Conservation (phyloP, 2,329 filamentous ascomycete genomes). For the Cercospora berteroae region DNA sequence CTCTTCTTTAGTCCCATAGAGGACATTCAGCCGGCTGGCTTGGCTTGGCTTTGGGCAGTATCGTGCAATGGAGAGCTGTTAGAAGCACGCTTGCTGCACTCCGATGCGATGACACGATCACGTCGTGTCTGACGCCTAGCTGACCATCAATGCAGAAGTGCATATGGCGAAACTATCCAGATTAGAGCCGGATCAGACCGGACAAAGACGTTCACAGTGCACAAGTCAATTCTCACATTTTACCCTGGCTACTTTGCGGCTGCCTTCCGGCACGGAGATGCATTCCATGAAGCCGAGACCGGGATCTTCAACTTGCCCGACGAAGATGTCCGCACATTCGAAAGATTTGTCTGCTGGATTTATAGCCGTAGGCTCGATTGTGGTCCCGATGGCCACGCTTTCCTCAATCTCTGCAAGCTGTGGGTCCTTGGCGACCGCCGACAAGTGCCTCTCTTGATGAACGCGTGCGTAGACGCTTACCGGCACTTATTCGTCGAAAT, state of each 20-base stretch:
- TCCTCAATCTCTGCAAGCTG: not conserved
- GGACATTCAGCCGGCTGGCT: no score
- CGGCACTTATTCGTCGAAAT: not conserved
- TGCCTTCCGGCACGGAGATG: not conserved
- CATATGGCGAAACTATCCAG: conserved; percentile 52
- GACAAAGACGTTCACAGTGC: conserved; percentile 19
- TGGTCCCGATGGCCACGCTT: no score
- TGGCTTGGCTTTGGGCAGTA: no score
- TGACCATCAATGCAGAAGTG: not conserved
- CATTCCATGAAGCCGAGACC: conserved; percentile 16
- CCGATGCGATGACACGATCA: no score
- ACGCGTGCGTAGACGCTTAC: conserved; percentile 3
- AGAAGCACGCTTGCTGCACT: no score
- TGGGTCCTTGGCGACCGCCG: conserved; percentile 18
- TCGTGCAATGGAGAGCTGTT: no score
- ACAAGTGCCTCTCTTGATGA: conserved; percentile 18
- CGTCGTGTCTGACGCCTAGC: no score
- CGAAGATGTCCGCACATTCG: conserved; percentile 14
- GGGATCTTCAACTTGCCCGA: conserved; percentile 8
- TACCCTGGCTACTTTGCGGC: conserved; percentile 29
- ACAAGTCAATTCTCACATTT: conserved; percentile 26
- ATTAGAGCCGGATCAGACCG: conserved; percentile 17
- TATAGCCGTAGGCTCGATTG: conserved; percentile 16
- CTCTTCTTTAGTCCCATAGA: no score
- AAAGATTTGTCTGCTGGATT: conserved; percentile 15